Percentiles rank a stretch among this genome's conserved stretches.
These are phyloP conservation scores for Furcasterigmium furcatum DNA, from an alignment of 2,329 filamentous ascomycete genomes.

Conservation along the genomic window DNA sequence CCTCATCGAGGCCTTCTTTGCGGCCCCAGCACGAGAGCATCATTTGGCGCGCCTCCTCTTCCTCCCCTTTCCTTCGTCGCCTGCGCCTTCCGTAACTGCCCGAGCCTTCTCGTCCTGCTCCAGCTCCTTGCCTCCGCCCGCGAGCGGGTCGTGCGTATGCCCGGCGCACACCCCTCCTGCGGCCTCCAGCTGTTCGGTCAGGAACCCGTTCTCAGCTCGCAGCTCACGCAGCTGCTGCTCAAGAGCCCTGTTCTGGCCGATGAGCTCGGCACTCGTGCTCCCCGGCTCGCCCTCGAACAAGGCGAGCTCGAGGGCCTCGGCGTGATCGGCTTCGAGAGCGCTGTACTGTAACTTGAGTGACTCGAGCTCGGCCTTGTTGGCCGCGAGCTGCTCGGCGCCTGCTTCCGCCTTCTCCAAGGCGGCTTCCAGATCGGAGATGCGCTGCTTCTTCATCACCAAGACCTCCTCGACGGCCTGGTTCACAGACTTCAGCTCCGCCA, in stretches of 20 bases:
- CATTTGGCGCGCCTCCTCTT: neutral
- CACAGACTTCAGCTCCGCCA: neutral
- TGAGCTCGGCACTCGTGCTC: neutral
- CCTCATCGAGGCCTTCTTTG: neutral
- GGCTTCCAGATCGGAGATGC: neutral
- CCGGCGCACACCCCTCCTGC: too few species aligned
- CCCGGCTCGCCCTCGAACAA: neutral
- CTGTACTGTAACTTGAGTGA: neutral
- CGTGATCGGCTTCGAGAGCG: neutral
- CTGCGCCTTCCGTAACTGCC: neutral
- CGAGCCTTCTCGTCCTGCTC: neutral
- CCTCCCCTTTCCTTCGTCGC: neutral
- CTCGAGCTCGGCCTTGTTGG: neutral
- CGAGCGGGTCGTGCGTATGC: neutral
- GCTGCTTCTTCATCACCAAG: slow-evolving; percentile 1
- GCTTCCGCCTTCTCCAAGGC: neutral
- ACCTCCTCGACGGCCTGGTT: neutral
- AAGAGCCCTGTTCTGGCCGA: neutral
- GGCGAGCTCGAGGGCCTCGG: neutral
- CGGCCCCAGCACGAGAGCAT: too few species aligned
- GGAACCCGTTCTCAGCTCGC: neutral
- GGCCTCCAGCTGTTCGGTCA: neutral
- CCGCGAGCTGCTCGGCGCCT: neutral
- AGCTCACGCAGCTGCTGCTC: neutral
- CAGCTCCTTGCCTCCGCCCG: neutral